Evolutionary conservation across 169 alveolate genomes (phyloP), one percentile per base, ranked within the genome.

Genomic region (Plasmodium gallinaceum): DNA sequence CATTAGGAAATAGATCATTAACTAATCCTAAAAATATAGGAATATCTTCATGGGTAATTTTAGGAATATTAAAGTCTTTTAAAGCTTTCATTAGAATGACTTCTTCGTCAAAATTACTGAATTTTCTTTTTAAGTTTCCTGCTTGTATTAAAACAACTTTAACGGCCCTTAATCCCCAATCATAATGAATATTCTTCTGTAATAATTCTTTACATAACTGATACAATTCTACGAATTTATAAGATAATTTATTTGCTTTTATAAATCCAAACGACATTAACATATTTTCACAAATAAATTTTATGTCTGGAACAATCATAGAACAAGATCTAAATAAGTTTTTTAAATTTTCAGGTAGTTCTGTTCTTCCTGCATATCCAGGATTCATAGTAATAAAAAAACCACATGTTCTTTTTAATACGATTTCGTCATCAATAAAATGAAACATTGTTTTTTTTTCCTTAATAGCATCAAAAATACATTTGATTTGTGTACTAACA

Each of bases 331-430:
- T 96, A 96, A 98, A 98, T 75, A 98, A 93, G 26, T 99, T 98
- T 92, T 98, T 98, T 85, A 97, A 92, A 92, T 98, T 98, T 92
- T 98, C 99, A 7, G 99, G 99, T 71, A 98, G 96, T 94, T 97
- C 99, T 54, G 99, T 96, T 90, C 99, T 95, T 64, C 99, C 99
- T 39, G 99, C 99, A 92, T 98, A 98, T 46, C 99, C 99, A 22
- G 99, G 99, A 73, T 98, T 98, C 99, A 97, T 97, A 16, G 99
- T 98, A 68, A 97, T 93, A 88, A 93, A 93, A 32, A 90, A 88
- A 14, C 96, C 97, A 65, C 94, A 88, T 32, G 96, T 94, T 70
- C 91, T 90, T 66, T 92, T 89, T 70, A 95, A 90, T 14, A 85
- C 92, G 20, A 95, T 88, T 60, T 93, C 95, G 61, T 94, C 92